These are phyloP conservation scores for Fusarium clavum DNA, from an alignment of 2,329 filamentous ascomycete genomes.

Conservation along the genomic window DNA sequence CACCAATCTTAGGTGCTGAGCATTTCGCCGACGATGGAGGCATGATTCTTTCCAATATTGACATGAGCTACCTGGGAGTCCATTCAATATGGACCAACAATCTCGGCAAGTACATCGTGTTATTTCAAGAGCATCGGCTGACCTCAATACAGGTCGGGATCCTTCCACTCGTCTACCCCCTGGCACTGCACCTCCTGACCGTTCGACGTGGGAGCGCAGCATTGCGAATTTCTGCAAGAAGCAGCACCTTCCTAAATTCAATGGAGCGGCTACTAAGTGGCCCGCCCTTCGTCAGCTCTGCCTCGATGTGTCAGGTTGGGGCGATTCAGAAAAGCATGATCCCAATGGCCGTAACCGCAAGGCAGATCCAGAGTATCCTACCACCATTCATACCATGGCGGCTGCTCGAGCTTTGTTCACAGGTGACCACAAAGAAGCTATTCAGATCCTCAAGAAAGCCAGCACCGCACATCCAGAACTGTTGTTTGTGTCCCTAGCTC, in stretches of 20 bases:
- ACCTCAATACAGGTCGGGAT: constrained; percentile 57
- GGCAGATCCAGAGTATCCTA: constrained; percentile 60
- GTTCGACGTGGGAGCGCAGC: constrained; percentile 68
- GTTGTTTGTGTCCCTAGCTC: constrained; percentile 73
- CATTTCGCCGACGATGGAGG: constrained; percentile 72
- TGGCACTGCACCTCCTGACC: constrained; percentile 59
- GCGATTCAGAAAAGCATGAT: constrained; percentile 64
- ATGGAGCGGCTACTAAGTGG: constrained; percentile 71
- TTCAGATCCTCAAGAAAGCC: constrained; percentile 75
- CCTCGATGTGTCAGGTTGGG: constrained; percentile 79
- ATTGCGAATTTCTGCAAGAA: constrained; percentile 73
- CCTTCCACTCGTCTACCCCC: constrained; percentile 61
- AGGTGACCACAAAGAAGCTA: constrained; percentile 74
- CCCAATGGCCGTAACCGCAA: constrained; percentile 58
- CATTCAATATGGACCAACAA: constrained; percentile 77
- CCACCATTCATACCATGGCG: constrained; percentile 74
- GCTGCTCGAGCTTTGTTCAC: constrained; percentile 81
- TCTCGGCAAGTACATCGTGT: constrained; percentile 63
- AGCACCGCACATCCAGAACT: constrained; percentile 73
- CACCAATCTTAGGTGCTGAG: constrained; percentile 64
- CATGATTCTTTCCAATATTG: constrained; percentile 76
- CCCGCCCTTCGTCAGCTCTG: constrained; percentile 80
- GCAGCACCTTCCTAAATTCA: constrained; percentile 70
- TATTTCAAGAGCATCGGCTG: background rate
- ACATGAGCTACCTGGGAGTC: constrained; percentile 81